phyloP scores from a whole-genome alignment of 2,329 filamentous ascomycete species.

The Neonectria punicea region DNA sequence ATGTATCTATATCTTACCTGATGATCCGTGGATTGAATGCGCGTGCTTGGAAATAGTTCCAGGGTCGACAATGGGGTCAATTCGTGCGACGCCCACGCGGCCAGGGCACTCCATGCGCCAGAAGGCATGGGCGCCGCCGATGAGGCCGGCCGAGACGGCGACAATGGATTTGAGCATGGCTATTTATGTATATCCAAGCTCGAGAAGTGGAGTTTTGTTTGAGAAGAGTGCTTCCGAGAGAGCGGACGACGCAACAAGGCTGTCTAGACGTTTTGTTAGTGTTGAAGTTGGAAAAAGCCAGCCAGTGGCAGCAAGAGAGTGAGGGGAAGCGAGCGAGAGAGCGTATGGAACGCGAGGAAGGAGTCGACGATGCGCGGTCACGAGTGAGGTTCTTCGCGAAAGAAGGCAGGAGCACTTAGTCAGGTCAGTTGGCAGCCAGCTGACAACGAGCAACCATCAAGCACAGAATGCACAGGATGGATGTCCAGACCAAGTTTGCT shows the following conservation, averaged over 20 bases:
- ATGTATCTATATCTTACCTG: constrained; percentile 66
- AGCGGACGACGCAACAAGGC: constrained; percentile 50
- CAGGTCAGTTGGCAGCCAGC: constrained; percentile 12
- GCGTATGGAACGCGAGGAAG: constrained; percentile 21
- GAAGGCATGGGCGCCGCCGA: constrained; percentile 70
- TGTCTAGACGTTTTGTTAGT: constrained; percentile 41
- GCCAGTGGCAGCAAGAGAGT: not conserved
- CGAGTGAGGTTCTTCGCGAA: constrained; percentile 1
- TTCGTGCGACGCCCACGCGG: constrained; percentile 73
- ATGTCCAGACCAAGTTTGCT: not conserved
- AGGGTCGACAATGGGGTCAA: constrained; percentile 80
- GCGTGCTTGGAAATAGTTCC: constrained; percentile 71
- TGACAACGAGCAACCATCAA: not conserved
- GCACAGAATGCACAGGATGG: not conserved
- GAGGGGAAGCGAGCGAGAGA: not conserved
- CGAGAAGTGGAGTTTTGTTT: constrained; percentile 23
- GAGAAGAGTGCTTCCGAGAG: constrained; percentile 37
- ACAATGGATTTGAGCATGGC: constrained; percentile 49
- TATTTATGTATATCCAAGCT: constrained; percentile 40
- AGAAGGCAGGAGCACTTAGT: constrained; percentile 10
- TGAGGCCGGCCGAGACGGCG: constrained; percentile 48
- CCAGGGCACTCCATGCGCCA: constrained; percentile 91
- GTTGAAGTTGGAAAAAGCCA: constrained; percentile 27
- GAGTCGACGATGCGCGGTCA: constrained; percentile 7
- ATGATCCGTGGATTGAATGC: constrained; percentile 80